phyloP scores from a whole-genome alignment of 805 yeast species.

The Starmerella floricola region DNA sequence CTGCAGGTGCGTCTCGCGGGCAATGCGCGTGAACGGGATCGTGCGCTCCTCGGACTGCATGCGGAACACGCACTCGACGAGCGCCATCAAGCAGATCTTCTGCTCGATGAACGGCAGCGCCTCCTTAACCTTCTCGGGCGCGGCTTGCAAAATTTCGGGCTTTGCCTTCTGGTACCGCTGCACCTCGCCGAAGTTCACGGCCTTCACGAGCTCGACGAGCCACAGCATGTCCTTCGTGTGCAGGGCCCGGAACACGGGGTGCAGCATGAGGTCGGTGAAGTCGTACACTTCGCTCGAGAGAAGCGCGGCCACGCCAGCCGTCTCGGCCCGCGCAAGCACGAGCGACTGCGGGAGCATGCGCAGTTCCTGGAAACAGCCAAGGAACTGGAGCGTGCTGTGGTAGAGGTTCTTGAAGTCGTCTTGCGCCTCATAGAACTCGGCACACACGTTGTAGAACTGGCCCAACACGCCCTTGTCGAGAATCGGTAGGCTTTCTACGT shows the following conservation, averaged over 20 bases:
- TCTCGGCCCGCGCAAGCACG: constrained; percentile 49
- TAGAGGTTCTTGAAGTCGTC: constrained; percentile 74
- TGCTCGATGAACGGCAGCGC: constrained; percentile 64
- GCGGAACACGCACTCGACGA: constrained; percentile 73
- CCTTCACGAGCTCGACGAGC: constrained; percentile 57
- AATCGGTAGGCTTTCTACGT: constrained; percentile 43
- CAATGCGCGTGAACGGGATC: constrained; percentile 60
- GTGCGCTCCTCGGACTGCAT: constrained; percentile 57
- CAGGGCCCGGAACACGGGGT: constrained; percentile 51
- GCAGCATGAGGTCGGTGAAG: constrained; percentile 88
- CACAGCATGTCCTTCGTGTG: constrained; percentile 36
- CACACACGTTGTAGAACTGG: constrained; percentile 67
- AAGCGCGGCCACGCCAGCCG: constrained; percentile 73
- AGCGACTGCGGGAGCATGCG: constrained; percentile 32
- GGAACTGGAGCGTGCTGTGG: constrained; percentile 64
- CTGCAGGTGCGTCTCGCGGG: constrained; percentile 51
- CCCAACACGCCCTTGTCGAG: constrained; percentile 60
- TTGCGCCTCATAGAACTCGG: constrained; percentile 61
- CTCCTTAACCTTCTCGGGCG: constrained; percentile 42
- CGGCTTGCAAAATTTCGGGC: constrained; percentile 31
- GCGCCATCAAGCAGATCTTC: constrained; percentile 83
- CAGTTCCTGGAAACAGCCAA: constrained; percentile 53
- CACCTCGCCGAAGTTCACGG: constrained; percentile 71
- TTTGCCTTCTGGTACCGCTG: constrained; percentile 43
- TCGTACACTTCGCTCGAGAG: constrained; percentile 87